These are phyloP conservation scores for Trichoderma citrinoviride DNA, from an alignment of 2,329 filamentous ascomycete genomes.

Conservation along the genomic window DNA sequence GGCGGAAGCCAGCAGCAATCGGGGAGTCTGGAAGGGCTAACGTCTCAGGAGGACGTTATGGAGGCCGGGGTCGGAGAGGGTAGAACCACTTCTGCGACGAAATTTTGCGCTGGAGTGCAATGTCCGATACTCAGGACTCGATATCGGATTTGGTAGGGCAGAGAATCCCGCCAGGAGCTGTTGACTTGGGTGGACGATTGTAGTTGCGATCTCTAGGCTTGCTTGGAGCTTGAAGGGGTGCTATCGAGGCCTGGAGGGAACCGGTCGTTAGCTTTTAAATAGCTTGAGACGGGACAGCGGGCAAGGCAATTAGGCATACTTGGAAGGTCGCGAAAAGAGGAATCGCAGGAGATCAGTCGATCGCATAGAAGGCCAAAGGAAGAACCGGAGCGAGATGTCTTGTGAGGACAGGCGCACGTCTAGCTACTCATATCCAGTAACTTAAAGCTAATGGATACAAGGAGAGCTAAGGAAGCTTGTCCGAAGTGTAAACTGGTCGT, in stretches of 20 bases:
- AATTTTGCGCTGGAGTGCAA: constrained; percentile 73
- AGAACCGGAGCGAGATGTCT: constrained; percentile 27
- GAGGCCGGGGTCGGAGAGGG: constrained; percentile 79
- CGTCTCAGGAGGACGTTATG: constrained; percentile 79
- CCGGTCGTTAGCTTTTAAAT: background rate
- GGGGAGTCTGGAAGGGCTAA: constrained; percentile 43
- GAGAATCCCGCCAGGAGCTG: constrained; percentile 26
- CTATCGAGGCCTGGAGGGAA: constrained; percentile 55
- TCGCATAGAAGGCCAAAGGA: constrained; percentile 71
- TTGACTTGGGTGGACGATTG: constrained; percentile 19
- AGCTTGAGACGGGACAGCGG: background rate
- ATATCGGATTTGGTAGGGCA: constrained; percentile 68
- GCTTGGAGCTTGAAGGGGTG: constrained; percentile 42
- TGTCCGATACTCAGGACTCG: constrained; percentile 77
- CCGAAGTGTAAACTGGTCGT: background rate
- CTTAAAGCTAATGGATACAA: background rate
- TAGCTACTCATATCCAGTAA: constrained; percentile 22
- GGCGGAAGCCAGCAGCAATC: constrained; percentile 82
- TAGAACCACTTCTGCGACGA: constrained; percentile 78
- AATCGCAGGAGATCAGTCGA: constrained; percentile 86
- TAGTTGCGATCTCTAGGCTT: constrained; percentile 18
- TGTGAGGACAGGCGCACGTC: constrained; percentile 29
- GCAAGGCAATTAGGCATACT: constrained; percentile 57
- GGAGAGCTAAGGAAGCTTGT: constrained; percentile 13
- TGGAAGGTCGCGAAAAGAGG: constrained; percentile 83